phyloP scores from a whole-genome alignment of 2,329 filamentous ascomycete genomes.

The Fusarium subtropicale region DNA sequence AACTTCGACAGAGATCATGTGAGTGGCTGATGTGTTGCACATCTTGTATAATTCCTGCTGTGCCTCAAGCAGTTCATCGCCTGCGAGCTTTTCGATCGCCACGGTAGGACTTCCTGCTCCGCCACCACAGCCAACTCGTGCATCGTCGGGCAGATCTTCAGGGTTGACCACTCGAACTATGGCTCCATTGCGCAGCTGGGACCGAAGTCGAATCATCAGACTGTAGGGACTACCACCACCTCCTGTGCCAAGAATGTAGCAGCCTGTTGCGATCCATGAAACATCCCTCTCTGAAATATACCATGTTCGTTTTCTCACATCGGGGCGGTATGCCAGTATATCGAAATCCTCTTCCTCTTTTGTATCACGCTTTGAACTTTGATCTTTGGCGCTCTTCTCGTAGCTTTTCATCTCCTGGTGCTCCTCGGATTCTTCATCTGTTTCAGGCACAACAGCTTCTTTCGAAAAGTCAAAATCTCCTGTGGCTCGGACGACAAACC shows the following conservation, averaged over 20 bases:
- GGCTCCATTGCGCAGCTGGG: constrained; percentile 63
- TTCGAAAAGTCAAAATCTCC: constrained; percentile 65
- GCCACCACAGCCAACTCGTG: constrained; percentile 66
- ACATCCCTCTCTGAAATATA: constrained; percentile 69
- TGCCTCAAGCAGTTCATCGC: constrained; percentile 65
- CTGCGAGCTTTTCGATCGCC: constrained; percentile 68
- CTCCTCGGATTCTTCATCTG: constrained; percentile 6
- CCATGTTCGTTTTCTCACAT: constrained; percentile 65
- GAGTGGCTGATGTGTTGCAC: constrained; percentile 60
- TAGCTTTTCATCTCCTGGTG: constrained; percentile 38
- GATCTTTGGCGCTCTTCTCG: constrained; percentile 28
- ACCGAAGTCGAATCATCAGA: constrained; percentile 62
- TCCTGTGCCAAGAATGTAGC: constrained; percentile 71
- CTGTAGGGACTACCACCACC: constrained; percentile 68
- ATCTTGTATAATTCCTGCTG: constrained; percentile 66
- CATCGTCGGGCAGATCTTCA: constrained; percentile 61
- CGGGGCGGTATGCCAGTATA: constrained; percentile 60
- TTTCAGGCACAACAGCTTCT: constrained; percentile 1
- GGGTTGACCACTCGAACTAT: constrained; percentile 64
- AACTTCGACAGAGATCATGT: constrained; percentile 73
- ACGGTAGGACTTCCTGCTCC: constrained; percentile 71
- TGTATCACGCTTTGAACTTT: not conserved
- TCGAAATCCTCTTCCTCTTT: constrained; percentile 47
- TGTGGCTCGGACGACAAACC: constrained; percentile 68
- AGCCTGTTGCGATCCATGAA: constrained; percentile 67